Percentiles rank a stretch among this genome's conserved stretches.
Conservation (phyloP, 768 basidiomycete genomes). For the Thelephora aurantiotincta region DNA sequence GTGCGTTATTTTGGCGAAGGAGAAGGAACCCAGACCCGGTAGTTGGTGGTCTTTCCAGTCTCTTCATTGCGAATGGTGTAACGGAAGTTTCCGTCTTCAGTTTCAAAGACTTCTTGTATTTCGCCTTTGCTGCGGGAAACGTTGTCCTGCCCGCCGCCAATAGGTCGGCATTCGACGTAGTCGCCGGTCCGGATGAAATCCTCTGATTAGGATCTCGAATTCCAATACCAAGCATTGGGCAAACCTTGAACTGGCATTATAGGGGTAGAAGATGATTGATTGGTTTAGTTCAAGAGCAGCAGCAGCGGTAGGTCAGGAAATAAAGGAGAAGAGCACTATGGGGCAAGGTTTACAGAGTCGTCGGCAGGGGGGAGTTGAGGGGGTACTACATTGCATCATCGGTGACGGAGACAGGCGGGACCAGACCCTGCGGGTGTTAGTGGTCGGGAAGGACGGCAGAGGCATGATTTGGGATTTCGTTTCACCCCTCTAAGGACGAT, state of each 20-base stretch:
- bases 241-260: not conserved
- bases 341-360: no score
- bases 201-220: not conserved
- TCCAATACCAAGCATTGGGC: not conserved
- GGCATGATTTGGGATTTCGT: no score
- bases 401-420: no score
- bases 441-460: no score
- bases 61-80: conserved; percentile 29
- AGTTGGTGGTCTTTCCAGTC: conserved; percentile 25
- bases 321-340: not conserved
- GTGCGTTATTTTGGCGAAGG: not conserved
- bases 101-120: conserved; percentile 19
- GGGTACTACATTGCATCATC: no score
- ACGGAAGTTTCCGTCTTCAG: conserved; percentile 17
- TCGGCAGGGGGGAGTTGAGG: no score
- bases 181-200: conserved; percentile 19
- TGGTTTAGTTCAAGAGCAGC: not conserved
- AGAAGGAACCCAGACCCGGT: conserved; percentile 16
- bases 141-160: conserved; percentile 24
- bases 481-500: no score
- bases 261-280: not conserved
- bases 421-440: no score
- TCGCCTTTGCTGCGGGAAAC: conserved; percentile 24
- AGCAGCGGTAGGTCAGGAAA: not conserved
- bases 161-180: conserved; percentile 28